Base-by-base conservation (phyloP, 2,329 filamentous ascomycete genomes). In the Tolypocladium ophioglossoides region DNA sequence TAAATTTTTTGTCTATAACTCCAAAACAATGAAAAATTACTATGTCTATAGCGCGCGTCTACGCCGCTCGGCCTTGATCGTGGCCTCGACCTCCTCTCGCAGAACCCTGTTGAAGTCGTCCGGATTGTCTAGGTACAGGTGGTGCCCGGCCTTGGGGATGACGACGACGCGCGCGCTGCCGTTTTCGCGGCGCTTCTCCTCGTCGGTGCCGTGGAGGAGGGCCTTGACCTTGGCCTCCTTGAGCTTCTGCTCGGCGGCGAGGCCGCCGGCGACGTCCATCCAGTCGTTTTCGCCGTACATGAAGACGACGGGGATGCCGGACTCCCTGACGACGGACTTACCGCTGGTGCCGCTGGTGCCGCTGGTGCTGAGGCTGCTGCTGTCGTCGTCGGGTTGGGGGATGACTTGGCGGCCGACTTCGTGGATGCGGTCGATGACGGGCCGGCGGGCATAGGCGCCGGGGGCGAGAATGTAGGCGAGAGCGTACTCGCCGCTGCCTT, bases 201-300 rank as follows among this genome's bases (percentile, higher is more conserved):
- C 86, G 1, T 78, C 74, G 0, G 79, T 85, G 24, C 80, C 87
- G 24, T 78, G 70, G 14, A 77, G 70, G 4, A 96, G 72, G 0
- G 79, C 75, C 51, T 80, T 79, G 30, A 72, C 71, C 59, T 80
- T 81, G 58, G 86, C 83, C 55, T 85, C 77, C 56, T 89, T 85
- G 14, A 97, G 79, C 68, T 87, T 91, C 70, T 91, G 82, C 64
- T 87, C 82, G 0, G 91, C 85, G 0, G 87, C 90, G 49, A 85
- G 82, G 0, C 94, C 94, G 32, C 91, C 94, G 0, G 84, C 83
- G 10, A 94, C 85, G 61, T 99, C 94, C 94, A 99, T 99, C 94
- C 94, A 99, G 74, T 99, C 94, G 65, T 94, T 85, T 63, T 97
- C 91, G 58, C 94, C 94, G 66, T 99, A 99, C 87, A 97, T 91